phyloP scores from a whole-genome alignment of 805 yeast genomes.

The Saccharomycopsis olivae region DNA sequence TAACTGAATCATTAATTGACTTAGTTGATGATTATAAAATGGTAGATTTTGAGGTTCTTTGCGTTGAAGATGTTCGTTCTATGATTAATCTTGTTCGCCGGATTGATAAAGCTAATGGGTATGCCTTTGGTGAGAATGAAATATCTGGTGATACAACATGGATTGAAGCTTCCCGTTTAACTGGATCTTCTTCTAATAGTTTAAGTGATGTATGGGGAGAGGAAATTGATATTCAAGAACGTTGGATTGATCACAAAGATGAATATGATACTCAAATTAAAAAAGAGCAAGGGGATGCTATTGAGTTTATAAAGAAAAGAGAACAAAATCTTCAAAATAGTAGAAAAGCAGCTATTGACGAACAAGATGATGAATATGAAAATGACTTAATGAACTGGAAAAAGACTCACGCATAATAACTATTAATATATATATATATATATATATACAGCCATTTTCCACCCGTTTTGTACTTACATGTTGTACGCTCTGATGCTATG shows the following conservation, averaged over 20 bases:
- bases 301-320: constrained; percentile 31
- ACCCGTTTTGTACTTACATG: too few species aligned
- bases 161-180: constrained; percentile 88
- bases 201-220: constrained; percentile 28
- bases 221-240: constrained; percentile 69
- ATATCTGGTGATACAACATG: constrained; percentile 95
- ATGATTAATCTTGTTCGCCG: constrained; percentile 75
- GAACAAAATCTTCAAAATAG: constrained; percentile 27
- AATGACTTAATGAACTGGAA: constrained; percentile 12
- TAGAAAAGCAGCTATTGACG: constrained; percentile 8
- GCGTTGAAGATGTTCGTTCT: constrained; percentile 83
- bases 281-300: constrained; percentile 32
- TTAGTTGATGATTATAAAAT: constrained; percentile 79
- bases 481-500: too few species aligned
- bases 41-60: constrained; percentile 79
- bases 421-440: too few species aligned
- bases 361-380: constrained; percentile 12
- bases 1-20: constrained; percentile 73
- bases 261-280: constrained; percentile 58
- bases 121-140: constrained; percentile 85
- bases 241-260: constrained; percentile 87
- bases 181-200: constrained; percentile 26
- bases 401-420: too few species aligned
- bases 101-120: constrained; percentile 89
- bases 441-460: too few species aligned